These are phyloP conservation scores for Ceriops tagal DNA, from an alignment of 345 rosid species.

Conservation along the genomic window DNA sequence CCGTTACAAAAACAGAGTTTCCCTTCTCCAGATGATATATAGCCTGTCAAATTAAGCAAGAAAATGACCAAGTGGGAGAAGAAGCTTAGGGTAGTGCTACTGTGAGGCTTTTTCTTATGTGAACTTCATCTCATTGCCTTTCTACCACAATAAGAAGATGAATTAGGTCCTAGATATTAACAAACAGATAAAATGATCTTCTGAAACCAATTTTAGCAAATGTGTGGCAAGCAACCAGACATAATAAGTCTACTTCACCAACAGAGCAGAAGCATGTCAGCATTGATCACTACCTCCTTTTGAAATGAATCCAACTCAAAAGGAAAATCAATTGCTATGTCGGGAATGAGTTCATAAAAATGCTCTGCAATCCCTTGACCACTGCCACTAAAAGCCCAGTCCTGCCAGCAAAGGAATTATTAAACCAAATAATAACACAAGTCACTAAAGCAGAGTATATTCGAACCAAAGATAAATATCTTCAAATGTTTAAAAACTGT, in stretches of 20 bases:
- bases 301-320: slow-evolving; percentile 89
- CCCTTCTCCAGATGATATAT: slow-evolving; percentile 87
- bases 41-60: slow-evolving; percentile 49
- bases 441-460: background rate
- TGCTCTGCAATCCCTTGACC: slow-evolving; percentile 66
- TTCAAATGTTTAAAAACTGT: slow-evolving; percentile 1
- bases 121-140: background rate
- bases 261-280: slow-evolving; percentile 5
- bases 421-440: slow-evolving; percentile 16
- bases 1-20: slow-evolving; percentile 93
- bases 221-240: background rate
- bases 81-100: slow-evolving; percentile 3
- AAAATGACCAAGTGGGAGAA: background rate
- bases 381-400: slow-evolving; percentile 67
- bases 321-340: slow-evolving; percentile 85
- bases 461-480: background rate
- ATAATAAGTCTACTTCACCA: background rate
- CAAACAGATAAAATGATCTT: too few relatives aligned
- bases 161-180: slow-evolving; percentile 1
- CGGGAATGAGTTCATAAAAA: slow-evolving; percentile 83
- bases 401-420: slow-evolving; percentile 41
- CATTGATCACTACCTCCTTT: slow-evolving; percentile 60
- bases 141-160: background rate
- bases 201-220: slow-evolving; percentile 3
- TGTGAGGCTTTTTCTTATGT: background rate